Evolutionary conservation across 768 basidiomycete species (phyloP), one percentile per base, ranked within the genome.

Genomic region (Phanerochaete sordida): DNA sequence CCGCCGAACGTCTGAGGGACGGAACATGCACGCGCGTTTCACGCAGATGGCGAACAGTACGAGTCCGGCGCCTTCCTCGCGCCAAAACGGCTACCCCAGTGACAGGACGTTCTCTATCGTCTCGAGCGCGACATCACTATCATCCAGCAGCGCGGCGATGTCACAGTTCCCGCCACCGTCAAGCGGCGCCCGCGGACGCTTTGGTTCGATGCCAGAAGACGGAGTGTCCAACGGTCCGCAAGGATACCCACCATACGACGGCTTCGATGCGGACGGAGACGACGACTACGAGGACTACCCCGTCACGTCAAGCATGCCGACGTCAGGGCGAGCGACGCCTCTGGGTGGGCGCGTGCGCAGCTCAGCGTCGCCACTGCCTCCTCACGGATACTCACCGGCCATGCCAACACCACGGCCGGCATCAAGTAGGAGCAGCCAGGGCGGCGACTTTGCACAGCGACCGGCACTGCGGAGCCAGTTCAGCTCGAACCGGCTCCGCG

Each of bases 211-310:
- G 53, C 67, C 54, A 24, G 68, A 62, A 59, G 68, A 65, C 19
- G 59, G 59, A 21, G 58, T 62, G 30, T 58, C 58, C 26, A 43
- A 57, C 9, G 84, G 82, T 1, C 79, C 83, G 1, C 76, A 80
- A 28, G 85, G 84, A 13, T 84, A 88, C 68, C 79, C 82, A 8
- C 81, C 84, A 1, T 74, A 85, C 53, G 83, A 88, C 56, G 88
- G 87, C 9, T 91, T 92, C 66, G 90, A 87, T 45, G 76, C 84
- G 58, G 91, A 91, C 49, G 75, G 78, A 1, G 90, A 90, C 37
- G 88, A 90, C 62, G 90, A 91, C 1, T 84, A 79, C 58, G 92
- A 93, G 68, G 92, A 93, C 62, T 88, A 88, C 67, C 84, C 85
- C 1, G 76, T 81, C 5, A 73, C 82, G 3, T 70, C 74, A 24